phyloP scores from a whole-genome alignment of 2,329 filamentous ascomycete species.

The Chaetomiaceae sp. region DNA sequence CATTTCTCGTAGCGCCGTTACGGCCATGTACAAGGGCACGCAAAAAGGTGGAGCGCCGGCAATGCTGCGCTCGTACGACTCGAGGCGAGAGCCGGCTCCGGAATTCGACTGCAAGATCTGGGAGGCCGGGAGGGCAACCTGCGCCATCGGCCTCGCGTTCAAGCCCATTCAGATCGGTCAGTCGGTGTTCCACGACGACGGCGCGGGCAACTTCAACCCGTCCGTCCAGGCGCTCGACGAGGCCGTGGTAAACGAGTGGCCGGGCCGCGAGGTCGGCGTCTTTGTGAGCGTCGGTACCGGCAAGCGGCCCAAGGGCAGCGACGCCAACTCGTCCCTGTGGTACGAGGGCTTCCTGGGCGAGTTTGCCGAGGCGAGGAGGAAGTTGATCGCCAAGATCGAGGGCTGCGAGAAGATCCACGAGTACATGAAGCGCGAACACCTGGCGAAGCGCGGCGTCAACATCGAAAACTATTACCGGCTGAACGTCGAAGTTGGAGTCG shows the following conservation, averaged over 20 bases:
- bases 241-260: constrained; percentile 89
- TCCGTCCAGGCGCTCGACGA: constrained; percentile 82
- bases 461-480: constrained; percentile 89
- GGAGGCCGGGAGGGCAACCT: constrained; percentile 95
- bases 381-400: constrained; percentile 87
- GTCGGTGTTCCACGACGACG: constrained; percentile 90
- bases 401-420: constrained; percentile 89
- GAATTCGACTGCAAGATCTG: constrained; percentile 95
- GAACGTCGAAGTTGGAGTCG: constrained; percentile 95
- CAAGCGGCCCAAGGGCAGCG: constrained; percentile 63
- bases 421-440: constrained; percentile 74
- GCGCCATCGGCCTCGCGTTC: constrained; percentile 85
- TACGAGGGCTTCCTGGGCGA: constrained; percentile 92
- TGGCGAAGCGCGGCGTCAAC: constrained; percentile 73
- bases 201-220: constrained; percentile 86
- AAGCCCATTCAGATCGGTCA: constrained; percentile 94
- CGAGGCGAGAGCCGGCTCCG: constrained; percentile 80
- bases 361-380: constrained; percentile 82
- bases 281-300: constrained; percentile 95
- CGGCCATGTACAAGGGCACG: constrained; percentile 84
- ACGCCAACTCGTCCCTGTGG: constrained; percentile 74
- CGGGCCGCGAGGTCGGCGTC: constrained; percentile 84
- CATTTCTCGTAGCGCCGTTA: constrained; percentile 67
- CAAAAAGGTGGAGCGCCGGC: constrained; percentile 62
- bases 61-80: constrained; percentile 89